Evolutionary conservation across 169 alveolate genomes (phyloP).

Genomic region (Cryptosporidium sp.): DNA sequence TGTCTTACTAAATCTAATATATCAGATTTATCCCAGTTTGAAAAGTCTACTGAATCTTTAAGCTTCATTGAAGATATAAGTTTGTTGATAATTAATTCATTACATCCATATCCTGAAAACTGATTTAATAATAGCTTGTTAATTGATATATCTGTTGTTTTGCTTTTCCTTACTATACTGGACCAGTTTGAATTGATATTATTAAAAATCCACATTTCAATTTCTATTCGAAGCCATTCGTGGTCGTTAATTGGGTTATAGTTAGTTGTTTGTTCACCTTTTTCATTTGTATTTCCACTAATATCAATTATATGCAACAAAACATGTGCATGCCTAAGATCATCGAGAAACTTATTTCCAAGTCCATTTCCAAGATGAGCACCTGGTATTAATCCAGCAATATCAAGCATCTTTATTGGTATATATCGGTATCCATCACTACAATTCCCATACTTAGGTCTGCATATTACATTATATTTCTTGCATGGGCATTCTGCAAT

Average conservation of each 20-base stretch:
- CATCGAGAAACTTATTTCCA: constrained; percentile 81
- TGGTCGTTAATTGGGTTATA: constrained; percentile 84
- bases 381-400: constrained; percentile 82
- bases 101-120: constrained; percentile 81
- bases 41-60: constrained; percentile 76
- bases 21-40: constrained; percentile 76
- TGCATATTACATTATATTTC: constrained; percentile 72
- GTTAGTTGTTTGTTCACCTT: constrained; percentile 83
- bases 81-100: constrained; percentile 65
- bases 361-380: constrained; percentile 81
- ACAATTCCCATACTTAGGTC: constrained; percentile 80
- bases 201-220: constrained; percentile 85
- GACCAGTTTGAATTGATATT: constrained; percentile 81
- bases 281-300: constrained; percentile 85
- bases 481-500: constrained; percentile 81
- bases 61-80: constrained; percentile 75
- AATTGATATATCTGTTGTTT: constrained; percentile 74
- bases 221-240: constrained; percentile 82
- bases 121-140: constrained; percentile 76
- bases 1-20: constrained; percentile 69
- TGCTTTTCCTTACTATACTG: constrained; percentile 78
- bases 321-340: constrained; percentile 80
- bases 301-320: constrained; percentile 80
- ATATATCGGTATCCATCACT: constrained; percentile 75
- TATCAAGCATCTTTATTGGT: constrained; percentile 79